These are phyloP conservation scores for Nitzschia inconspicua DNA, from an alignment of 108 stramenopile species.

Conservation along the genomic window DNA sequence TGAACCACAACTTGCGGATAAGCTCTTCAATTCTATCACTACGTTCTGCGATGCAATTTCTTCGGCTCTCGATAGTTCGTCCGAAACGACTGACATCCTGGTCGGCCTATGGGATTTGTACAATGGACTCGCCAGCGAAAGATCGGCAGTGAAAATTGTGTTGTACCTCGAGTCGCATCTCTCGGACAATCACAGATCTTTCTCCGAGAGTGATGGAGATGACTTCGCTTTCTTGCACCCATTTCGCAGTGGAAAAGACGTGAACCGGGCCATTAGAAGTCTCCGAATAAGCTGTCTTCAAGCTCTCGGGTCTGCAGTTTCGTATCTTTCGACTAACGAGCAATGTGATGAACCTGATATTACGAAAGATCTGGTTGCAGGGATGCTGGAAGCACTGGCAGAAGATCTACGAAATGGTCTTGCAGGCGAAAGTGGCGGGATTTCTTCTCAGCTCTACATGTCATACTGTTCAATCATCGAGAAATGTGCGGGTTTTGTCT, in stretches of 20 bases:
- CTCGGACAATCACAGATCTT: neutral
- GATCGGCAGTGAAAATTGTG: constrained; percentile 10
- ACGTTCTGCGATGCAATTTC: constrained; percentile 12
- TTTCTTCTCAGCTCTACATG: constrained; percentile 15
- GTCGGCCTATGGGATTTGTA: constrained; percentile 25
- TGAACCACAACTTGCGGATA: too few relatives aligned
- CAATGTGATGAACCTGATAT: neutral
- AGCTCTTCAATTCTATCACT: constrained; percentile 6
- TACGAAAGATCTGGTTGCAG: neutral
- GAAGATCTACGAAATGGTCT: constrained; percentile 22
- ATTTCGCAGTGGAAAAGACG: constrained; percentile 12
- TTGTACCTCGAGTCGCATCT: constrained; percentile 14
- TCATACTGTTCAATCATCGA: constrained; percentile 13
- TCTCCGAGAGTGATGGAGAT: neutral
- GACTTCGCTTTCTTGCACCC: constrained; percentile 9
- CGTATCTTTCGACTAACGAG: neutral
- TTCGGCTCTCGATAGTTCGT: too few relatives aligned
- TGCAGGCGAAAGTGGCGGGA: constrained; percentile 28
- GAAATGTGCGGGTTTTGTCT: constrained; percentile 10
- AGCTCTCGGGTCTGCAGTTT: constrained; percentile 6
- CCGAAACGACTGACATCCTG: neutral
- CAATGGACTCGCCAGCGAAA: constrained; percentile 21
- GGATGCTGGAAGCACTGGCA: constrained; percentile 11
- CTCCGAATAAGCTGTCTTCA: constrained; percentile 14
- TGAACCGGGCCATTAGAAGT: constrained; percentile 9